Percentiles rank a stretch among this genome's conserved stretches.
phyloP scores from a whole-genome alignment of 2,329 filamentous ascomycete species.

The Exserohilum turcica region DNA sequence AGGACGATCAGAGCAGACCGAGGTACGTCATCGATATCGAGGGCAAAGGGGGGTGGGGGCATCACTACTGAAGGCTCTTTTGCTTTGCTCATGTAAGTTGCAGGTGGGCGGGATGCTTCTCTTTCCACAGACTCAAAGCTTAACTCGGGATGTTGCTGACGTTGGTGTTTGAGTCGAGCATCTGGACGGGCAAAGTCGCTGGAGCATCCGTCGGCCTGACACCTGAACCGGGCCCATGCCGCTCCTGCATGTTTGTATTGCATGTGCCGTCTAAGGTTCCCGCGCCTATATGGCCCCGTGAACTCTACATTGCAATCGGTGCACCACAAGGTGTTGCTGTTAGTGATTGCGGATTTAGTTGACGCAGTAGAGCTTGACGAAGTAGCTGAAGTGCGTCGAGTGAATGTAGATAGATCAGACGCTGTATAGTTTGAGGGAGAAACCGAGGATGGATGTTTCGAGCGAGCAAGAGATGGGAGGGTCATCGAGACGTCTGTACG shows the following conservation, averaged over 20 bases:
- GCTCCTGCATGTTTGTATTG: slow-evolving; percentile 11
- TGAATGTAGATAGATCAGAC: no score
- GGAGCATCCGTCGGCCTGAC: slow-evolving; percentile 8
- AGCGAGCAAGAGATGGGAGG: neutral
- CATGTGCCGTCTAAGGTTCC: slow-evolving; percentile 17
- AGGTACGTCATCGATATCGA: neutral
- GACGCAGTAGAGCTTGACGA: neutral
- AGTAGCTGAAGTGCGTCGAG: neutral
- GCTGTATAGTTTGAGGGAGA: neutral
- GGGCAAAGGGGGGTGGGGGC: neutral
- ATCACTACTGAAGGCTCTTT: neutral
- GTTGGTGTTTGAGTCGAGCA: slow-evolving; percentile 18
- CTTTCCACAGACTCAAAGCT: neutral
- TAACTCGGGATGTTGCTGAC: slow-evolving; percentile 13
- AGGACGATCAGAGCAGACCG: neutral
- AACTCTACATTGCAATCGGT: slow-evolving; percentile 10
- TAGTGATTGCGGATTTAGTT: neutral
- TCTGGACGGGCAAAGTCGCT: slow-evolving; percentile 13
- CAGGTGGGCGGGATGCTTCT: neutral
- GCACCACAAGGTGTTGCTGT: slow-evolving; percentile 2
- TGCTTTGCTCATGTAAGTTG: neutral
- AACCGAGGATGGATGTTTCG: neutral
- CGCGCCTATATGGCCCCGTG: slow-evolving; percentile 12
- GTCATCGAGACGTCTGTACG: no score
- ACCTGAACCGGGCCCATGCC: neutral